Evolutionary conservation across 371 early-diverging fungal species (phyloP).

Genomic region (Lichtheimia hyalospora): DNA sequence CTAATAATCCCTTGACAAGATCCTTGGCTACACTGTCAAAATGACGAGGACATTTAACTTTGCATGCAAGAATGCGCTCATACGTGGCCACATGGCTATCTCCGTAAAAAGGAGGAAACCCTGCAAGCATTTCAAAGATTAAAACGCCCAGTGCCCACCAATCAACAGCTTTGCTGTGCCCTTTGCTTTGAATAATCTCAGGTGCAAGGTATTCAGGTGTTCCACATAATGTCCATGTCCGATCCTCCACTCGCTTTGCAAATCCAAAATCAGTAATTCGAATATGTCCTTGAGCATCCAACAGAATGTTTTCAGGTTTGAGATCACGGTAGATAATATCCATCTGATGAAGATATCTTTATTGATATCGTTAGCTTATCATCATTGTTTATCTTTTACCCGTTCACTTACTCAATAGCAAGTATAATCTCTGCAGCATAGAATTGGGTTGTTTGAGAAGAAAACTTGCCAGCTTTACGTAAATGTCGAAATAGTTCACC

Average conservation of each 20-base stretch:
- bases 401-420: slow-evolving; percentile 61
- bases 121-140: slow-evolving; percentile 94
- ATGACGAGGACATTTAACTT: slow-evolving; percentile 72
- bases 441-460: slow-evolving; percentile 84
- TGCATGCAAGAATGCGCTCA: slow-evolving; percentile 77
- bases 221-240: slow-evolving; percentile 96
- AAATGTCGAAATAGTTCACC: slow-evolving; percentile 97
- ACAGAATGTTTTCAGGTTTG: slow-evolving; percentile 92
- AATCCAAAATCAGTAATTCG: slow-evolving; percentile 99
- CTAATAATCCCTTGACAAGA: slow-evolving; percentile 71
- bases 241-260: slow-evolving; percentile 81
- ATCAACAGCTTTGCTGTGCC: slow-evolving; percentile 96
- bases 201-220: slow-evolving; percentile 99
- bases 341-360: slow-evolving; percentile 80
- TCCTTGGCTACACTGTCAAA: slow-evolving; percentile 76
- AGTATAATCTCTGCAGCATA: slow-evolving; percentile 78
- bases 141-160: slow-evolving; percentile 99
- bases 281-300: slow-evolving; percentile 92
- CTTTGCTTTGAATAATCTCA: slow-evolving; percentile 97
- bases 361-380: neutral
- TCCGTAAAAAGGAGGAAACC: slow-evolving; percentile 96
- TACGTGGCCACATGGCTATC: slow-evolving; percentile 89
- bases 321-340: slow-evolving; percentile 95
- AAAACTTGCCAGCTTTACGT: slow-evolving; percentile 85
- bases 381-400: neutral